A percentile compares a stretch with the other conserved stretches of the same genome.
Conservation (phyloP, 73 alveolate species). For the Tetrahymena borealis region DNA sequence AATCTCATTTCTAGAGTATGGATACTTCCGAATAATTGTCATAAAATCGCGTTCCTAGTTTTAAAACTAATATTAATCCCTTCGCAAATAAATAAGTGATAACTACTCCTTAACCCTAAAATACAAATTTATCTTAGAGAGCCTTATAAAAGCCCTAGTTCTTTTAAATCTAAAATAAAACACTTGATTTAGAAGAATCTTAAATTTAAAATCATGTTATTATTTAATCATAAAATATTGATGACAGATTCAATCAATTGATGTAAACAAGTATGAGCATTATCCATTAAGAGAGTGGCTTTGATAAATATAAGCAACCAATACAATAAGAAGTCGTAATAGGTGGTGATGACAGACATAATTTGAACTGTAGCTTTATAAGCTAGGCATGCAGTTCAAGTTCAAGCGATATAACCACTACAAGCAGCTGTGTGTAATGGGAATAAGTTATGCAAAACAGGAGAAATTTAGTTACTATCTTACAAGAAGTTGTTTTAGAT, state of each 20-base stretch:
- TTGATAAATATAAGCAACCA: not conserved
- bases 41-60: not conserved
- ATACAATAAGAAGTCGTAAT: not conserved
- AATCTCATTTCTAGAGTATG: too few species aligned
- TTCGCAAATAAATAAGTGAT: not conserved
- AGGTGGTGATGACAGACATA: not conserved
- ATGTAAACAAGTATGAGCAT: not conserved
- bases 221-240: not conserved
- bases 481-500: not conserved
- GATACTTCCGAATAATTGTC: not conserved
- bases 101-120: not conserved
- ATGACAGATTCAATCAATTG: not conserved
- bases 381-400: not conserved
- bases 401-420: not conserved
- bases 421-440: not conserved
- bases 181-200: not conserved
- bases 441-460: not conserved
- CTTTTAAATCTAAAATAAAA: not conserved
- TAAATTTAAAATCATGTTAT: not conserved
- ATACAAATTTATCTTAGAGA: not conserved
- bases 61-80: not conserved
- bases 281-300: not conserved
- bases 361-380: not conserved
- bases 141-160: not conserved
- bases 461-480: not conserved